Percentiles rank a stretch among this genome's conserved stretches.
Evolutionary conservation across 768 basidiomycete species (phyloP).

Genomic region (Clitopilus hobsonii): DNA sequence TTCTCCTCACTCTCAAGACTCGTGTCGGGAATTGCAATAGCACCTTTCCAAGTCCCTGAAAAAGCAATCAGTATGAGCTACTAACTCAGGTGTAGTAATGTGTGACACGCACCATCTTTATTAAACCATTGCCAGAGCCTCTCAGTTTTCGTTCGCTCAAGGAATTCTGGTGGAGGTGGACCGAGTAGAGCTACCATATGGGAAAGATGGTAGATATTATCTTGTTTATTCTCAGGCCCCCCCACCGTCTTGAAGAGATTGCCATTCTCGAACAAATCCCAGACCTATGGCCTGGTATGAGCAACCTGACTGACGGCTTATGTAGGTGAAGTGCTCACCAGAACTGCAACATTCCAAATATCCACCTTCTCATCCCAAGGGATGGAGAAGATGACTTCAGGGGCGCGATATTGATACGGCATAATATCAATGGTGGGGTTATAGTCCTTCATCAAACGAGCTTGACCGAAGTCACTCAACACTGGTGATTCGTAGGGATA

Average conservation of each 20-base stretch:
- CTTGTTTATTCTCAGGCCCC: background rate
- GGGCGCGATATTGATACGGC: conserved; percentile 20
- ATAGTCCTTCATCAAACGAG: conserved; percentile 5
- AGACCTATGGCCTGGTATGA: too few species aligned
- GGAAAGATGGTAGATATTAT: background rate
- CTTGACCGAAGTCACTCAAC: conserved; percentile 19
- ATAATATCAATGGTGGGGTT: conserved; percentile 13
- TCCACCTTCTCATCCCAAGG: conserved; percentile 22
- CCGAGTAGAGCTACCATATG: conserved; percentile 3
- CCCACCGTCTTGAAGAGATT: background rate
- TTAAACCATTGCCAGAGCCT: background rate
- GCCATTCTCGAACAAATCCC: conserved; percentile 6
- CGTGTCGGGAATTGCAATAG: background rate
- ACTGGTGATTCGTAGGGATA: conserved; percentile 8
- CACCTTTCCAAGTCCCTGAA: background rate
- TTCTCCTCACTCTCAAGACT: background rate
- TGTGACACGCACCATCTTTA: too few species aligned
- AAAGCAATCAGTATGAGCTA: too few species aligned
- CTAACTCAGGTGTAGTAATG: too few species aligned
- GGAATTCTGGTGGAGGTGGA: conserved; percentile 3
- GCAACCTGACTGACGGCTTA: too few species aligned
- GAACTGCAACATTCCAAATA: conserved; percentile 25
- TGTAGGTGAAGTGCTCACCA: too few species aligned
- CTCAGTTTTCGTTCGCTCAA: background rate
- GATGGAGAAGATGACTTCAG: conserved; percentile 21